Conservation (phyloP, 345 rosid species). For the sweet orange (Citrus sinensis) region DNA sequence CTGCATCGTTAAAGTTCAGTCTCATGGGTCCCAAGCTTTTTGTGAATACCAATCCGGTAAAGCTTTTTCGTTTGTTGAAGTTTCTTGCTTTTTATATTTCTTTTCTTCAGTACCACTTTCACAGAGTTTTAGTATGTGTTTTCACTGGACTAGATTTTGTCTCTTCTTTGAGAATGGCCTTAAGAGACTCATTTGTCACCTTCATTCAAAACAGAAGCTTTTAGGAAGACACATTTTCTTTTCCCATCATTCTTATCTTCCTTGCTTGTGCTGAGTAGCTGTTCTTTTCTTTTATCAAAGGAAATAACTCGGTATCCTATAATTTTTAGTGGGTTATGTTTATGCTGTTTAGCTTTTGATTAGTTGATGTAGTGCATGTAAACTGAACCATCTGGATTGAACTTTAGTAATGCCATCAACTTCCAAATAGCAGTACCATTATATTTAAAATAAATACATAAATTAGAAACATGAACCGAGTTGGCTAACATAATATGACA, state of each 20-base stretch:
- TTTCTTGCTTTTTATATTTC: not conserved
- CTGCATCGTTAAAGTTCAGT: constrained; percentile 79
- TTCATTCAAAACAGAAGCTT: not conserved
- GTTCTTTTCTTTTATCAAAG: too few relatives aligned
- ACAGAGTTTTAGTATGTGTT: not conserved
- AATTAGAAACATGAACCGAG: too few relatives aligned
- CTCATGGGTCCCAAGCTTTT: constrained; percentile 89
- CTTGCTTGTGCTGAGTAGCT: not conserved
- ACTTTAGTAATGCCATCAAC: not conserved
- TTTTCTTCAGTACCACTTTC: not conserved
- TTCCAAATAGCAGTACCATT: not conserved
- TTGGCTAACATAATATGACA: not conserved
- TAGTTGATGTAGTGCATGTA: not conserved
- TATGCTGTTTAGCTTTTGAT: not conserved
- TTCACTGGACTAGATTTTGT: not conserved
- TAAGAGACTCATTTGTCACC: not conserved
- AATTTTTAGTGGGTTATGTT: not conserved
- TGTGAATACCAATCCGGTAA: constrained; percentile 78
- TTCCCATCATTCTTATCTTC: not conserved
- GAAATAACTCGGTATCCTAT: not conserved
- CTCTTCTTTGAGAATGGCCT: not conserved
- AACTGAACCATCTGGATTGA: not conserved
- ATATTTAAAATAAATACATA: too few relatives aligned
- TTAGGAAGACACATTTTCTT: not conserved
- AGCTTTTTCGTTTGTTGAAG: not conserved